These are phyloP conservation scores for Apiotrichum laibachii DNA, from an alignment of 1,284 basidiomycete genomes.

Conservation along the genomic window DNA sequence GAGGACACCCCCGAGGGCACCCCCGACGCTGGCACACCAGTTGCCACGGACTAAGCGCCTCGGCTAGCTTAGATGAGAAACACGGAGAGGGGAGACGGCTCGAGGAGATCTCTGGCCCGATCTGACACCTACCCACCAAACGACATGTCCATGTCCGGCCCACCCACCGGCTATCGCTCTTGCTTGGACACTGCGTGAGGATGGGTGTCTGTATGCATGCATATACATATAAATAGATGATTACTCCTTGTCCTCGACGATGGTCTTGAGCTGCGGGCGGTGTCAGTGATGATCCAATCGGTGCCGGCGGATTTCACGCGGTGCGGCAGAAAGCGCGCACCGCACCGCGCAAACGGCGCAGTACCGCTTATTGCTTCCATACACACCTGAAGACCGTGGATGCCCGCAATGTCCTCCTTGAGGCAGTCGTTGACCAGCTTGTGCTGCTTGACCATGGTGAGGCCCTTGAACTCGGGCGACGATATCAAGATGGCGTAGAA, in stretches of 20 bases:
- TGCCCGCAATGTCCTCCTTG: slow-evolving; percentile 84
- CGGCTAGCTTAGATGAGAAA: neutral
- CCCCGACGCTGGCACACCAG: slow-evolving; percentile 22
- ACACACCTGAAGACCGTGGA: slow-evolving; percentile 89
- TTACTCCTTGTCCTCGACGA: slow-evolving; percentile 30
- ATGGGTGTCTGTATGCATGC: slow-evolving; percentile 15
- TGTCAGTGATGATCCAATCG: slow-evolving; percentile 4
- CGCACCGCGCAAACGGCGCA: too few relatives aligned
- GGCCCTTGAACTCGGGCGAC: slow-evolving; percentile 77
- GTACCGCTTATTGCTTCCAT: too few relatives aligned
- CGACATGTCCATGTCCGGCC: too few relatives aligned
- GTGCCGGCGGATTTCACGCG: neutral
- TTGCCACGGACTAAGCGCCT: slow-evolving; percentile 14
- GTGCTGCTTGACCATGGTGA: slow-evolving; percentile 90
- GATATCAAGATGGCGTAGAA: slow-evolving; percentile 93
- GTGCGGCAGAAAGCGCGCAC: too few relatives aligned
- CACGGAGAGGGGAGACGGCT: too few relatives aligned
- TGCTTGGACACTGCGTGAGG: neutral
- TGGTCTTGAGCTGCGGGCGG: slow-evolving; percentile 38
- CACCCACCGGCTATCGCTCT: neutral
- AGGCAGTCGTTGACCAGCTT: slow-evolving; percentile 81
- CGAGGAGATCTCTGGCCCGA: too few relatives aligned
- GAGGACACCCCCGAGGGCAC: slow-evolving; percentile 17
- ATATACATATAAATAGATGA: slow-evolving; percentile 13
- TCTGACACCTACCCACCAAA: too few relatives aligned